phyloP scores from a whole-genome alignment of 2,329 filamentous ascomycete species.

The Fusarium buharicum region DNA sequence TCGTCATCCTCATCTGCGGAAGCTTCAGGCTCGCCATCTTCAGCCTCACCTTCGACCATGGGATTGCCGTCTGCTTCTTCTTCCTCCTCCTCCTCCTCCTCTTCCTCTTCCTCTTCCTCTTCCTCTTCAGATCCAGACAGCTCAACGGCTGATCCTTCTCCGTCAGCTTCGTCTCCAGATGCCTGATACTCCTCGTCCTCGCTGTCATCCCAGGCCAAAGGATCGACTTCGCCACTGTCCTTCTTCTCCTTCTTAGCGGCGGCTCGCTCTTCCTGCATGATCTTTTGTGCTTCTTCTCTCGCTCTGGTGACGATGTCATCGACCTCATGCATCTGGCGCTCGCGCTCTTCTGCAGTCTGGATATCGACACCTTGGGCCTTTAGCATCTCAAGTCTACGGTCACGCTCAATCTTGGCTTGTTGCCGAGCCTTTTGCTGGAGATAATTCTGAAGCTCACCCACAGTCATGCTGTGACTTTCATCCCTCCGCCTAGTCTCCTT shows the following conservation, averaged over 20 bases:
- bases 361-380: slow-evolving; percentile 82
- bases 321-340: slow-evolving; percentile 81
- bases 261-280: slow-evolving; percentile 80
- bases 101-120: slow-evolving; percentile 49
- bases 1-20: slow-evolving; percentile 37
- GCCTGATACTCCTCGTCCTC: slow-evolving; percentile 63
- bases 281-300: slow-evolving; percentile 76
- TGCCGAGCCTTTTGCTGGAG: slow-evolving; percentile 78
- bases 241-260: slow-evolving; percentile 73
- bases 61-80: slow-evolving; percentile 51
- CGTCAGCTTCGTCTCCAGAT: slow-evolving; percentile 52
- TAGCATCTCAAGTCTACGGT: slow-evolving; percentile 79
- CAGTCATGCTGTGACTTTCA: slow-evolving; percentile 69
- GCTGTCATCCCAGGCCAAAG: slow-evolving; percentile 66
- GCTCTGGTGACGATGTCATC: slow-evolving; percentile 91
- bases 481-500: slow-evolving; percentile 60
- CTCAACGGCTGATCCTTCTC: slow-evolving; percentile 54
- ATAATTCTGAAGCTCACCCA: slow-evolving; percentile 73
- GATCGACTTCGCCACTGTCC: slow-evolving; percentile 59
- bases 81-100: slow-evolving; percentile 46
- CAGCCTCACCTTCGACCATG: slow-evolving; percentile 54
- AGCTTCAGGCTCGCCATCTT: slow-evolving; percentile 52
- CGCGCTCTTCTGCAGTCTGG: slow-evolving; percentile 86
- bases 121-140: slow-evolving; percentile 59
- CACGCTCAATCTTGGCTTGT: slow-evolving; percentile 81